Base-by-base conservation (phyloP, 306 rosid genomes). In the Adenanthera pavonina region DNA sequence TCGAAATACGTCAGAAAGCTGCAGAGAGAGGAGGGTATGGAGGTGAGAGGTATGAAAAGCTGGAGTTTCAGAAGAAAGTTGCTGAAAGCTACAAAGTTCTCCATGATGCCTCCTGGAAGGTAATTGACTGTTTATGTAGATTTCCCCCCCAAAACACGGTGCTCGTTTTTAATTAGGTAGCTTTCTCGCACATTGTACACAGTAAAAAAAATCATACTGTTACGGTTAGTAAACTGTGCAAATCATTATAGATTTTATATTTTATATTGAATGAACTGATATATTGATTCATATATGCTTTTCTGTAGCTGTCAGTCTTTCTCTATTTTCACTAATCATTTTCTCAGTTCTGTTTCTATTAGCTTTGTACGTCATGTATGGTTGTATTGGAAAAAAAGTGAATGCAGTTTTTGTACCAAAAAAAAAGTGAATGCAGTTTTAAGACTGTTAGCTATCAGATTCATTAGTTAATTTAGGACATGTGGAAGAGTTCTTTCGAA, bases 1-100 rank as follows among this genome's bases (percentile, higher is more conserved):
- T 69, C 34, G 14, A 80, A 60, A 49, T 49, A 72, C 78, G 57
- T 86, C 91, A 95, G 99, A 91, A 88, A 88, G 99, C 99, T 66
- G 84, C 96, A 3, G 93, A 93, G 77, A 90, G 99, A 88, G 97
- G 94, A 78, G 98, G 95, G 19, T 93, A 95, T 76, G 99, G 99
- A 76, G 88, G 79, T 84, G 99, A 95, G 90, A 89, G 97, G 84
- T 95, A 95, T 82, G 99, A 95, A 87, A 90, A 93, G 84, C 90
- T 93, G 48, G 92, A 87, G 71, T 89, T 91, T 87, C 95, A 91
- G 84, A 87, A 35, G 85, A 86, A 95, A 86, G 98, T 95, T 86
- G 86, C 84, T 41, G 85, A 84, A 60, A 70, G 78, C 86, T 95
- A 92, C 82, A 88, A 84, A 78, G 81, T 74, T 82, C 97, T 95